phyloP scores from a whole-genome alignment of 768 basidiomycete species.

The Boletus sensibilis region DNA sequence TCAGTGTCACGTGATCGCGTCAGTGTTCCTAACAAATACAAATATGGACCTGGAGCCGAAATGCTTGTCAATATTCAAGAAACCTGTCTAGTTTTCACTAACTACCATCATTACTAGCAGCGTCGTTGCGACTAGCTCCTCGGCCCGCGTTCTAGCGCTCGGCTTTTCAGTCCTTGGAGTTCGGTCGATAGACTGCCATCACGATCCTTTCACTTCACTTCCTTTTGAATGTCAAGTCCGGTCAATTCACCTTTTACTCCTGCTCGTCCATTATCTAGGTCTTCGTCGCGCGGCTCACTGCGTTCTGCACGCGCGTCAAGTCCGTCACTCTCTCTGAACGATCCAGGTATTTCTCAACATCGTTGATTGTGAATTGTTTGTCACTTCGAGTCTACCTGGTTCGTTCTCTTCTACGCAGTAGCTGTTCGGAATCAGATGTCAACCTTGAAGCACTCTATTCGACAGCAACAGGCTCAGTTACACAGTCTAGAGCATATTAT shows the following conservation, averaged over 20 bases:
- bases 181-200: slow-evolving; percentile 21
- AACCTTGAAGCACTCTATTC: slow-evolving; percentile 75
- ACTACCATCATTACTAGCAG: slow-evolving; percentile 10
- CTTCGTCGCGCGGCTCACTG: slow-evolving; percentile 50
- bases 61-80: slow-evolving; percentile 1
- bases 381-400: slow-evolving; percentile 24
- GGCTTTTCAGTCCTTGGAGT: slow-evolving; percentile 6
- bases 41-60: slow-evolving; percentile 17
- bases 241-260: slow-evolving; percentile 33
- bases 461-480: slow-evolving; percentile 81
- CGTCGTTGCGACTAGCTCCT: slow-evolving; percentile 7
- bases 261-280: slow-evolving; percentile 41
- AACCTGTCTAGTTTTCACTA: neutral
- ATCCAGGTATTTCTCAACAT: slow-evolving; percentile 54
- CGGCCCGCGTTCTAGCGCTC: slow-evolving; percentile 5
- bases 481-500: slow-evolving; percentile 67
- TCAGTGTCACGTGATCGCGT: slow-evolving; percentile 32
- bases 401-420: slow-evolving; percentile 46
- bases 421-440: slow-evolving; percentile 78
- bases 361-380: slow-evolving; percentile 22
- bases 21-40: slow-evolving; percentile 16
- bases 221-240: slow-evolving; percentile 35
- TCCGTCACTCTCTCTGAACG: slow-evolving; percentile 55
- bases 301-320: slow-evolving; percentile 53
- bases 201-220: slow-evolving; percentile 27